These are phyloP conservation scores for Beauveria scarabaeidicola DNA, from an alignment of 2,329 filamentous ascomycete species.

Conservation along the genomic window DNA sequence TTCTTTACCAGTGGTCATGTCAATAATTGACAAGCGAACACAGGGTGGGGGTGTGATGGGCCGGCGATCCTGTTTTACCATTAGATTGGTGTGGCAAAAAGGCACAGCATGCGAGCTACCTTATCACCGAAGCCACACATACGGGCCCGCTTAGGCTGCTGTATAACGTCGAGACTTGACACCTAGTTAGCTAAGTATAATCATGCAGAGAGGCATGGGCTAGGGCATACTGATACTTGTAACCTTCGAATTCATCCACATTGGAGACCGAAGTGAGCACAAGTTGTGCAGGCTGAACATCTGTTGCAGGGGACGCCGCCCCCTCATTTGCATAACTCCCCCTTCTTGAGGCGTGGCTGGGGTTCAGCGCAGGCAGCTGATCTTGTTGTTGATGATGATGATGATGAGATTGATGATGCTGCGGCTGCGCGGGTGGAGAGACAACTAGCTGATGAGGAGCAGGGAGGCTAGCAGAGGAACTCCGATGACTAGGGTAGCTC, in stretches of 20 bases:
- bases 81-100: not conserved
- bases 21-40: conserved; percentile 71
- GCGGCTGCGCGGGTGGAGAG: not conserved
- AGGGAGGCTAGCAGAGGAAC: not conserved
- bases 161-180: conserved; percentile 64
- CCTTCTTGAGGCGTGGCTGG: not conserved
- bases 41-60: conserved; percentile 95
- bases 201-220: no score
- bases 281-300: not conserved
- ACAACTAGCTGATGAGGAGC: not conserved
- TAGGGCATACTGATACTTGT: conserved; percentile 27
- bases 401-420: not conserved
- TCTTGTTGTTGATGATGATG: conserved; percentile 1
- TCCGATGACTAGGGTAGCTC: not conserved
- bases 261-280: conserved; percentile 23
- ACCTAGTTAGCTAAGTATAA: conserved; percentile 14
- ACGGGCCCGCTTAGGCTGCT: conserved; percentile 85
- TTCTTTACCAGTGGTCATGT: conserved; percentile 67
- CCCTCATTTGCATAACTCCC: not conserved
- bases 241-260: conserved; percentile 25
- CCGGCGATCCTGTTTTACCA: conserved; percentile 64
- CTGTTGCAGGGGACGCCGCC: not conserved
- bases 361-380: not conserved
- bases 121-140: conserved; percentile 99
- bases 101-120: conserved; percentile 38